Evolutionary conservation across 352 stramenopile genomes (phyloP).

Genomic region (Pythium diclinum): DNA sequence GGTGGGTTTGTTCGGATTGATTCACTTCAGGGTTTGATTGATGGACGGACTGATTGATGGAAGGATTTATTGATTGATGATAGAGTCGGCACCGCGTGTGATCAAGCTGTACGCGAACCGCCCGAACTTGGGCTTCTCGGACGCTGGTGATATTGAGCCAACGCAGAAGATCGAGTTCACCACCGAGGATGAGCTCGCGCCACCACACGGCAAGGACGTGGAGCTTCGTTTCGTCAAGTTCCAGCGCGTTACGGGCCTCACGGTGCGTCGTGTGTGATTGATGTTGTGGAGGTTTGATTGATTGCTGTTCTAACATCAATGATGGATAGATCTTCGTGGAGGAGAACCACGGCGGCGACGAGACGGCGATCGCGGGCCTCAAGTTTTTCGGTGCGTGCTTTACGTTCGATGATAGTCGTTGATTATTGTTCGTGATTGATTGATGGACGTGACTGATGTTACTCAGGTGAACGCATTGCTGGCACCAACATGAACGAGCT

Average conservation of each 20-base stretch:
- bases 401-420: neutral
- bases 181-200: conserved; percentile 37
- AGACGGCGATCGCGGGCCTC: conserved; percentile 60
- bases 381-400: conserved; percentile 53
- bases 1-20: conserved; percentile 20
- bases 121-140: conserved; percentile 69
- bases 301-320: neutral
- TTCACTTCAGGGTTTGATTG: neutral
- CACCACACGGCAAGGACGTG: conserved; percentile 47
- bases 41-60: conserved; percentile 1
- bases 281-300: neutral
- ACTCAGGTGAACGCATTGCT: conserved; percentile 56
- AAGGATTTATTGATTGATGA: neutral
- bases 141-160: conserved; percentile 62
- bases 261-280: conserved; percentile 22
- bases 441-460: conserved; percentile 6
- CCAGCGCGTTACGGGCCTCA: conserved; percentile 71
- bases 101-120: conserved; percentile 77
- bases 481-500: conserved; percentile 87
- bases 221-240: conserved; percentile 84
- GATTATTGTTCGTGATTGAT: conserved; percentile 1
- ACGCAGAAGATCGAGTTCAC: conserved; percentile 68
- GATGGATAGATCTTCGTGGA: conserved; percentile 60
- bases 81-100: conserved; percentile 55
- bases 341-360: conserved; percentile 66